Percentiles rank a stretch among this genome's conserved stretches.
These are phyloP conservation scores for Ceratocystis cacaofunesta DNA, from an alignment of 2,329 filamentous ascomycete genomes.

Conservation along the genomic window DNA sequence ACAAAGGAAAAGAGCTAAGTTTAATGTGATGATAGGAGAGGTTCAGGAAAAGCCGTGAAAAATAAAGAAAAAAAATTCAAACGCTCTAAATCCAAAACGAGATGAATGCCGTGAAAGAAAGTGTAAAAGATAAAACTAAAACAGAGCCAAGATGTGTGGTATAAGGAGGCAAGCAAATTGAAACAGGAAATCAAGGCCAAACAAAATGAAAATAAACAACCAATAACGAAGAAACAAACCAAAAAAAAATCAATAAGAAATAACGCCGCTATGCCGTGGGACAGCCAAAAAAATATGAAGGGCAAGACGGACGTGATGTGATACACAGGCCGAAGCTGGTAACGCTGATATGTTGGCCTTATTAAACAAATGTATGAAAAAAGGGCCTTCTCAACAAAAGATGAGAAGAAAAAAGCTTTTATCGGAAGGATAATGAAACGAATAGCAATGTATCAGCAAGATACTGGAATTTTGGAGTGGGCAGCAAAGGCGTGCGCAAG, in stretches of 20 bases:
- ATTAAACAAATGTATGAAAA: not conserved
- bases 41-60: not conserved
- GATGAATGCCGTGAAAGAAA: slow-evolving; percentile 1
- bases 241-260: not conserved
- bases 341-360: no score
- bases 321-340: not conserved
- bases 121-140: not conserved
- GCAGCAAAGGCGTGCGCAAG: not conserved
- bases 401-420: not conserved
- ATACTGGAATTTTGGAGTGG: no score
- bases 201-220: not conserved
- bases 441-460: no score
- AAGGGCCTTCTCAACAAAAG: not conserved
- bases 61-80: slow-evolving; percentile 3
- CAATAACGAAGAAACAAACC: not conserved
- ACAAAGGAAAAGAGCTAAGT: not conserved
- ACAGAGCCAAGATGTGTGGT: not conserved
- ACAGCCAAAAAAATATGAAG: not conserved
- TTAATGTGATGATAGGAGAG: not conserved
- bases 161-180: not conserved
- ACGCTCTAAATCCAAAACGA: not conserved
- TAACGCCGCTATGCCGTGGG: not conserved
- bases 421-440: no score
- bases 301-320: not conserved
- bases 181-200: not conserved